Evolutionary conservation across 495 filamentous ascomycete genomes (phyloP).

Genomic region (Annulohypoxylon bovei): DNA sequence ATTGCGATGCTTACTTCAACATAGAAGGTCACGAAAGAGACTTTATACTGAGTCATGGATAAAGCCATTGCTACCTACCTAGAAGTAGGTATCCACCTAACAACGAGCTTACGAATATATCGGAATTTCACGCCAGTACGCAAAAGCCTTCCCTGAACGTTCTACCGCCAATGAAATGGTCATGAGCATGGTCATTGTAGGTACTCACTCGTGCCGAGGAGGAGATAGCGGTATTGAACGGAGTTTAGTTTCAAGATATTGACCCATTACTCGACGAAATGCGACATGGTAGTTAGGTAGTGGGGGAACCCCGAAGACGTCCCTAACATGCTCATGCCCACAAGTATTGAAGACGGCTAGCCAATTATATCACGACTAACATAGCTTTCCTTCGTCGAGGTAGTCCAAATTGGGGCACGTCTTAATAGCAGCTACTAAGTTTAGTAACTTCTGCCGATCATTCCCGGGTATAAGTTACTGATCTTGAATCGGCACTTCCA

Average conservation of each 20-base stretch:
- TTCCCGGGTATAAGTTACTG: not conserved
- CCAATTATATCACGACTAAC: not conserved
- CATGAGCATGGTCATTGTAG: not conserved
- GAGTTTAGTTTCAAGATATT: not conserved
- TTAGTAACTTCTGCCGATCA: not conserved
- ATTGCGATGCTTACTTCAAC: not conserved
- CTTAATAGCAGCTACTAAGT: not conserved
- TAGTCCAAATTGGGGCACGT: no score
- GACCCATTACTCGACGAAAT: not conserved
- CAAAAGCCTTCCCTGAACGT: not conserved
- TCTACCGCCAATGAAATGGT: not conserved
- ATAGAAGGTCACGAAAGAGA: not conserved
- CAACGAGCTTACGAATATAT: not conserved
- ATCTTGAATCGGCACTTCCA: not conserved
- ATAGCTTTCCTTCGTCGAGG: not conserved
- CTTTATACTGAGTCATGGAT: not conserved
- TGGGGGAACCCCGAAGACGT: not conserved
- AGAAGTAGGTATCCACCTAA: not conserved
- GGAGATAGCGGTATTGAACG: not conserved
- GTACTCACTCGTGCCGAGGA: not conserved
- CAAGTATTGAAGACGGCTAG: not conserved
- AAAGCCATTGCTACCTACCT: not conserved
- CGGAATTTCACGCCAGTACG: not conserved
- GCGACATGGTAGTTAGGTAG: not conserved
- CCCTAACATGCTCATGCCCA: not conserved